These are phyloP conservation scores for Ramularia collo-cygni DNA, from an alignment of 2,329 filamentous ascomycete species.

Conservation along the genomic window DNA sequence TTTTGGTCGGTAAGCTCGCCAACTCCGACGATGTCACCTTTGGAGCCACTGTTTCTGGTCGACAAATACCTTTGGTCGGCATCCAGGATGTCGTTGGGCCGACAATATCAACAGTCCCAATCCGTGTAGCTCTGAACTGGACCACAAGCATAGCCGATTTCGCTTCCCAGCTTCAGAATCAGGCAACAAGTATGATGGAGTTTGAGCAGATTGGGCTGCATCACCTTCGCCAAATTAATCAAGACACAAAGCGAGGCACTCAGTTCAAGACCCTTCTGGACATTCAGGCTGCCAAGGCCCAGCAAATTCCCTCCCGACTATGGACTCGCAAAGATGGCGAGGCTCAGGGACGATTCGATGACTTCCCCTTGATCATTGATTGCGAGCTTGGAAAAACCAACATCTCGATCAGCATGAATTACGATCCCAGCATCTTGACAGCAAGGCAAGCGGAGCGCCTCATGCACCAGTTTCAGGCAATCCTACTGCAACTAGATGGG, in stretches of 20 bases:
- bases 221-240: slow-evolving; percentile 37
- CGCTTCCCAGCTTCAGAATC: neutral
- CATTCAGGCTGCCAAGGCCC: slow-evolving; percentile 2
- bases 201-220: slow-evolving; percentile 33
- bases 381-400: no score
- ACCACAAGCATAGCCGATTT: no score
- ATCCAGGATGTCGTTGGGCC: slow-evolving; percentile 7
- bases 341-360: no score
- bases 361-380: no score
- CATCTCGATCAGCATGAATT: no score
- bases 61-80: slow-evolving; percentile 5
- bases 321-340: no score
- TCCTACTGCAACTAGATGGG: slow-evolving; percentile 5
- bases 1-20: slow-evolving; percentile 5
- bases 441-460: neutral
- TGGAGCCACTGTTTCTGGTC: slow-evolving; percentile 7
- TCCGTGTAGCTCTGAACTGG: no score
- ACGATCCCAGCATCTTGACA: slow-evolving; percentile 4
- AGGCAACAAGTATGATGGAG: neutral
- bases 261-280: slow-evolving; percentile 7
- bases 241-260: slow-evolving; percentile 50
- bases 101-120: slow-evolving; percentile 9
- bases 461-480: slow-evolving; percentile 4
- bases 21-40: slow-evolving; percentile 6
- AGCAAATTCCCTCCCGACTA: no score